Base-by-base conservation (phyloP, 108 stramenopile genomes). In the Discostella pseudostelligera region DNA sequence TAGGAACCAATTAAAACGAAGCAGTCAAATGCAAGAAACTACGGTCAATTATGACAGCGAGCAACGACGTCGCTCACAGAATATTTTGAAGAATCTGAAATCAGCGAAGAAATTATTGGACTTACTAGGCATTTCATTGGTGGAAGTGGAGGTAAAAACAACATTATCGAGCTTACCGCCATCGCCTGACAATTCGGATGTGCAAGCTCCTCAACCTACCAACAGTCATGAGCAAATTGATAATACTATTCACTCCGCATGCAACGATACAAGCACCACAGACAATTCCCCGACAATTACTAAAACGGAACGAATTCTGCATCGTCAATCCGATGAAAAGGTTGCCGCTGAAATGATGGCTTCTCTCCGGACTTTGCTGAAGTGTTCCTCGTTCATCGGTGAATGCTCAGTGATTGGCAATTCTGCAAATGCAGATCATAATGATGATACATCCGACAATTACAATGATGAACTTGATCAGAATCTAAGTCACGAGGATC, bases 261-360 rank as follows among this genome's bases (percentile, higher is more conserved):
- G 46, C 16, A 22, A 62, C 20, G 40, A 24, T 36, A 43, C 39
- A 32, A 25, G 26, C 55, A 36, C n/a, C 35, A 39, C 51, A 1
- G 16, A 4, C 17, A 49, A 32, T 54, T n/a, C 69, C 28, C 42
- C 25, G 4, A 32, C 47, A 8, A 50, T 58, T 0, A 43, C 25
- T 28, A 26, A 36, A 6, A 32, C 46, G 20, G 65, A 67, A 48
- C 50, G 50, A 60, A 78, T 60, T 14, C 26, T 81, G 17, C 64
- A 70, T 21, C 75, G 81, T 12, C 69, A 78, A 46, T 63, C 74
- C 1, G 79, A 84, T 48, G 75, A 84, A 39, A 60, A 67, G 24
- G 79, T 81, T 5, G 69, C 65, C 4, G 78, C 62, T 17, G 72
- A 83, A 40, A 80, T 78, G 56, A 78, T 79, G 75, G 58, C 65